Percentiles rank a stretch among this genome's conserved stretches.
Evolutionary conservation across 2,329 filamentous ascomycete species (phyloP).

Genomic region (Clonostachys solani): DNA sequence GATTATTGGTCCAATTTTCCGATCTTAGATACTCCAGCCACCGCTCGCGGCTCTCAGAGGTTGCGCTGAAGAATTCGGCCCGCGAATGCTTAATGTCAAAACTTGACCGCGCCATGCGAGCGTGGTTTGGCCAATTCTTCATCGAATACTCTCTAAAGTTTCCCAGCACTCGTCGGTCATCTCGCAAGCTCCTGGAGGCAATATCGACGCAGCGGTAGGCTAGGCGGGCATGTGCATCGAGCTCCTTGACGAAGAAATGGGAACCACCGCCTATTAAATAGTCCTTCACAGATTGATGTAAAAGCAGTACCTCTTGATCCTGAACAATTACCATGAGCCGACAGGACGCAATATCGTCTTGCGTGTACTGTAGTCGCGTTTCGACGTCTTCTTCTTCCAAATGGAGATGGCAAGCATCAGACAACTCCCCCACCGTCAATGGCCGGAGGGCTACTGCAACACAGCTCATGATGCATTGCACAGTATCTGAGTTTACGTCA

Average conservation of each 20-base stretch:
- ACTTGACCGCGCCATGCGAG: neutral
- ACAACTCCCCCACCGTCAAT: slow-evolving; percentile 8
- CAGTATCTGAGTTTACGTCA: neutral
- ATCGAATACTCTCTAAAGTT: neutral
- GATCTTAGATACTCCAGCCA: neutral
- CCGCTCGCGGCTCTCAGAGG: no score
- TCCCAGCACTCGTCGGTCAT: neutral
- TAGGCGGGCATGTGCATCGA: neutral
- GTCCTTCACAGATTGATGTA: slow-evolving; percentile 10
- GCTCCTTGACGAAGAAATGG: neutral
- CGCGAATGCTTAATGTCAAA: neutral
- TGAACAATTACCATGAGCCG: slow-evolving; percentile 4
- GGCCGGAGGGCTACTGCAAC: slow-evolving; percentile 4
- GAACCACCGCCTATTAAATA: slow-evolving; percentile 3
- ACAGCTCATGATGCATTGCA: slow-evolving; percentile 5
- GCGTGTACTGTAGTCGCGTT: slow-evolving; percentile 5
- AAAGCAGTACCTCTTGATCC: slow-evolving; percentile 4
- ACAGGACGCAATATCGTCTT: slow-evolving; percentile 6
- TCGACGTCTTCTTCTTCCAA: slow-evolving; percentile 5
- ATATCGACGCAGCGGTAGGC: neutral
- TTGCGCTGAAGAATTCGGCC: neutral
- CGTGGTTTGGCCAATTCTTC: neutral
- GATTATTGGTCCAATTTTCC: neutral
- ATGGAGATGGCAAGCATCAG: slow-evolving; percentile 6
- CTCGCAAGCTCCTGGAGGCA: neutral